Base-by-base conservation (phyloP, 1,284 basidiomycete genomes). In the Apiotrichum akiyoshidainum region DNA sequence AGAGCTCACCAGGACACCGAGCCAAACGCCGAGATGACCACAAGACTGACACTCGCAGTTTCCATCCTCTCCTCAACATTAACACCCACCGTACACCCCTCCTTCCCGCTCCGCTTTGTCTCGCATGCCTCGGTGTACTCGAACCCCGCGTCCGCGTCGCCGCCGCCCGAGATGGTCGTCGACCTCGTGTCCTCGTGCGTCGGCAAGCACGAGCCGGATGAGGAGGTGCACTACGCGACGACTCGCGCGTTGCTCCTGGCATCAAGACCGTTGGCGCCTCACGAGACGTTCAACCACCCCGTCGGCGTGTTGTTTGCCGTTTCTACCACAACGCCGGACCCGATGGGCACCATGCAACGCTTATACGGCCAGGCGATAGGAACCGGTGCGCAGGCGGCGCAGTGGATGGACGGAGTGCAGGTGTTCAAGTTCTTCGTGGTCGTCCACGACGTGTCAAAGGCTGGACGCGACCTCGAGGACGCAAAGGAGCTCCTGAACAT, bases 201-300 rank as follows among this genome's bases (percentile, higher is more conserved):
- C 33, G 60, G 59, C 33, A 53, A 54, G 17, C 51, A 61, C 16
- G 33, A 48, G 41, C 61, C 61, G 17, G 75, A 73, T 9, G 68
- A 75, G 31, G 69, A 77, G 48, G 70, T 69, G 35, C 77, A 76
- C 46, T 79, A 79, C 58, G 64, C 73, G 14, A 52, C 75, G 0
- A 73, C 76, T 9, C 68, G 76, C 17, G 75, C 75, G 11, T 61
- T 78, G 5, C 55, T 79, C 5, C 67, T 79, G 14, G 66, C 73
- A 1, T 75, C 78, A 11, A 61, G 76, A 16, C 75, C 74, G 1
- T 54, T 76, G 2, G 65, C 70, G 10, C 60, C 68, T n/a, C 72
- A 78, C 50, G 77, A 78, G 57, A 78, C 77, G 12, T 78, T 78
- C 67, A 75, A 78, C 57, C 75, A 78, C 58, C 76, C 78, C 19